These are phyloP conservation scores for Apiospora arundinis DNA, from an alignment of 2,329 filamentous ascomycete genomes.

Conservation along the genomic window DNA sequence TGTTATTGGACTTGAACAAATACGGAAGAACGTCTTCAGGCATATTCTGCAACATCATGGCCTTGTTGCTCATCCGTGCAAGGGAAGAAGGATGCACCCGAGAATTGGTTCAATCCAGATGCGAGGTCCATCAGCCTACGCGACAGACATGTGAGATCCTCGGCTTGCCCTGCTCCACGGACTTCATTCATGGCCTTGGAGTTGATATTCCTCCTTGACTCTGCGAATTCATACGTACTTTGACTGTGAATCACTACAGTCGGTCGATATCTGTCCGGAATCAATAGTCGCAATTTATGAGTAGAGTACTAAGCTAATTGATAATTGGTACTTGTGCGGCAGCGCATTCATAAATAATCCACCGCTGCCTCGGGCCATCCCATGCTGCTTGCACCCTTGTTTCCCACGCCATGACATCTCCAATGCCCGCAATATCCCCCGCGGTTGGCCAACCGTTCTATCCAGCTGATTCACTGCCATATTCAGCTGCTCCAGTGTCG, in stretches of 20 bases:
- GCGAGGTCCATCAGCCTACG: background rate
- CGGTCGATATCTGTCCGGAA: no score
- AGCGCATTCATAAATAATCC: background rate
- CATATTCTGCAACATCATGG: background rate
- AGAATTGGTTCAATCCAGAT: no score
- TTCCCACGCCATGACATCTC: background rate
- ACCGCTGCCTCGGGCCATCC: no score
- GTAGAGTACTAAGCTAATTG: background rate
- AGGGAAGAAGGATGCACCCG: background rate
- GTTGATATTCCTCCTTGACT: no score
- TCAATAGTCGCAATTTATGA: no score
- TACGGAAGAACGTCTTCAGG: background rate
- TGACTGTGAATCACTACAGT: no score
- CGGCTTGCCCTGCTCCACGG: background rate
- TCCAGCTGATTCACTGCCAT: no score
- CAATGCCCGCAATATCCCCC: background rate
- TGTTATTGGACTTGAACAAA: background rate
- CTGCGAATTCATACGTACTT: no score
- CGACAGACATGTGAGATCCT: background rate
- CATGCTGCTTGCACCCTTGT: background rate
- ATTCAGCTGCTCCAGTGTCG: no score
- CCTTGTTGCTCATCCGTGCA: background rate
- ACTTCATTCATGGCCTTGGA: background rate
- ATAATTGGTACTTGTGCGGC: background rate
- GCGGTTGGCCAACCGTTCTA: no score